Conservation (phyloP, 495 filamentous ascomycete species). For the Astrocystis sublimbata region DNA sequence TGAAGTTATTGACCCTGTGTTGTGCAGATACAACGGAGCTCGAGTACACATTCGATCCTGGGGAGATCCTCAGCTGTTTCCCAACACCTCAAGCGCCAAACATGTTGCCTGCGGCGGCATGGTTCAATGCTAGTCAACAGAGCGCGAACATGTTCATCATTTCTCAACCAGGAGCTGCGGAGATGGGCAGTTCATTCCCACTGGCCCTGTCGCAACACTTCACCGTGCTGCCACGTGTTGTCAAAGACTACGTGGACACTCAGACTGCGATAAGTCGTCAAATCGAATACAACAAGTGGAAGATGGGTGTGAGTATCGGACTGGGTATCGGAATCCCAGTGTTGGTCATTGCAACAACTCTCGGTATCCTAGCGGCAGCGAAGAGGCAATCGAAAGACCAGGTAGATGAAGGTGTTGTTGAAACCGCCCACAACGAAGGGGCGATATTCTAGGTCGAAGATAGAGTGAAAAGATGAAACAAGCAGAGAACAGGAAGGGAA, state of each 20-base stretch:
- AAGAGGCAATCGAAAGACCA: not conserved
- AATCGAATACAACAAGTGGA: slow-evolving; percentile 4
- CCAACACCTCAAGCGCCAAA: not conserved
- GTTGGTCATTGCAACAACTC: slow-evolving; percentile 7
- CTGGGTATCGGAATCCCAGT: slow-evolving; percentile 10
- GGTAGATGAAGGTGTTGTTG: not conserved
- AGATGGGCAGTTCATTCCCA: not conserved
- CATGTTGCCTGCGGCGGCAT: not conserved
- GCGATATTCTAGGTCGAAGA: not conserved
- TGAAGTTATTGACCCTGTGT: not conserved
- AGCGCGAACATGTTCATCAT: not conserved
- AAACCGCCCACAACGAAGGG: not conserved
- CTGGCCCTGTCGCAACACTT: not conserved
- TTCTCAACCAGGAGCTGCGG: not conserved
- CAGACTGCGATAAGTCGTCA: not conserved
- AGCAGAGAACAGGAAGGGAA: no score
- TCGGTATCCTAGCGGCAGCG: not conserved
- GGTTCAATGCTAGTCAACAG: not conserved
- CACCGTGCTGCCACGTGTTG: not conserved
- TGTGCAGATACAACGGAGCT: not conserved
- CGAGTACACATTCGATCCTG: not conserved
- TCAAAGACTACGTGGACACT: not conserved
- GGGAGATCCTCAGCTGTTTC: not conserved
- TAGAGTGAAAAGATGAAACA: no score
- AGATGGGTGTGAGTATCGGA: not conserved